Conservation (phyloP, 768 basidiomycete genomes). For the Auriscalpium orientale region DNA sequence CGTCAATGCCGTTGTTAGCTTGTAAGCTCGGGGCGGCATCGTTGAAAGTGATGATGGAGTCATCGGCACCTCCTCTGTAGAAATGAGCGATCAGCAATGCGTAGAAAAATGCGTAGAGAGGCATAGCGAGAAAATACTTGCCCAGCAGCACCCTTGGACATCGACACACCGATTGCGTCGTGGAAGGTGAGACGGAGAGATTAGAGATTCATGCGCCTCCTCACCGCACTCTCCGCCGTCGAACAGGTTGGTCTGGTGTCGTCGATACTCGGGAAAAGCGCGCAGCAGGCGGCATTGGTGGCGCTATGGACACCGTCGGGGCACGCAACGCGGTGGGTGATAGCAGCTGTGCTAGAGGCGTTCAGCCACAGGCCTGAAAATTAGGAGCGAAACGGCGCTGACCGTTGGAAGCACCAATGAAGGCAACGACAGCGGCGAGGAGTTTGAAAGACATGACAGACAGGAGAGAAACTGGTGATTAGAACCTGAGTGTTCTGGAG, state of each 20-base stretch:
- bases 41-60: conserved; percentile 40
- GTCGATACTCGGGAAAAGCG: conserved; percentile 24
- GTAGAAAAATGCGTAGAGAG: background rate
- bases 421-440: conserved; percentile 12
- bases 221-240: conserved; percentile 24
- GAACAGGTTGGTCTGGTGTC: conserved; percentile 22
- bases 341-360: conserved; percentile 7
- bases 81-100: background rate
- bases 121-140: background rate
- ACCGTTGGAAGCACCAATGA: conserved; percentile 13
- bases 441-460: conserved; percentile 17
- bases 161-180: conserved; percentile 17
- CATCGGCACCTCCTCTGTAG: conserved; percentile 33
- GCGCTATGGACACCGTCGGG: conserved; percentile 24
- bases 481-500: background rate
- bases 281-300: conserved; percentile 24
- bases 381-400: background rate
- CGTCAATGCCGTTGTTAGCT: conserved; percentile 37
- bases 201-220: conserved; percentile 22
- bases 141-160: conserved; percentile 11
- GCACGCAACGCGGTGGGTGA: conserved; percentile 20
- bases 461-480: background rate
- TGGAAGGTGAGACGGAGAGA: conserved; percentile 23
- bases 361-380: background rate
- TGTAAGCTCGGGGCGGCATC: conserved; percentile 34